Evolutionary conservation across 2,329 filamentous ascomycete species (phyloP), one percentile per base, ranked within the genome.

Genomic region (Cercospora nicotianae): DNA sequence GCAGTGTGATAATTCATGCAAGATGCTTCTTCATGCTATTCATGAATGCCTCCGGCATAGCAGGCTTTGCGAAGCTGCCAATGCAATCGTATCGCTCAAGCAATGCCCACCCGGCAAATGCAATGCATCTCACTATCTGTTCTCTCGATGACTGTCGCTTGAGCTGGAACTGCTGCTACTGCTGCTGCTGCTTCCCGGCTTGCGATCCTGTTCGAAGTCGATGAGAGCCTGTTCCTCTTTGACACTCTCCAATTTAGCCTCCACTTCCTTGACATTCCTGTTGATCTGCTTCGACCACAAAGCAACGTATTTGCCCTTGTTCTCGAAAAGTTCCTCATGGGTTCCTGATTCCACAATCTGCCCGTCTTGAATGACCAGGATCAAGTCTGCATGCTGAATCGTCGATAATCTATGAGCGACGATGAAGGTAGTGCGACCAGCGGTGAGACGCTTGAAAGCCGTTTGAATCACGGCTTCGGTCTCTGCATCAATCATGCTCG

Each of bases 371-470:
- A 96, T 79, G 0, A 96, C 92, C 7, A 93, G 82, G 64, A 96
- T 96, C 42, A 88, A 87, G 75, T 96, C 90, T 3, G 92, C 92
- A 70, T 90, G 87, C 77, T 89, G 90, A 74, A 93, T 91, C 0
- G 91, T 93, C 0, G 89, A 91, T 2, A 93, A 82, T 3, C 90
- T 84, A 76, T 93, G 91, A 0, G 92, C 93, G 59, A 94, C 91
- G 51, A 93, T 87, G n/a, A 95, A 86, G 0, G 92, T 89, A 0
- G 90, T 91, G 5, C 91, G 85, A 6, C 83, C 85, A 9, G 85
- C 81, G 0, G 90, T 85, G 0, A 89, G 82, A 0, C 86, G 86
- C 20, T 85, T 83, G 62, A 93, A 72, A 81, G 85, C 78, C 82
- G 87, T 70, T 80, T 86, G 77, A 82, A 92, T 73, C 75, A 85